These are phyloP conservation scores for Pichia thaimueangensis DNA, from an alignment of 805 yeast genomes.

Conservation along the genomic window DNA sequence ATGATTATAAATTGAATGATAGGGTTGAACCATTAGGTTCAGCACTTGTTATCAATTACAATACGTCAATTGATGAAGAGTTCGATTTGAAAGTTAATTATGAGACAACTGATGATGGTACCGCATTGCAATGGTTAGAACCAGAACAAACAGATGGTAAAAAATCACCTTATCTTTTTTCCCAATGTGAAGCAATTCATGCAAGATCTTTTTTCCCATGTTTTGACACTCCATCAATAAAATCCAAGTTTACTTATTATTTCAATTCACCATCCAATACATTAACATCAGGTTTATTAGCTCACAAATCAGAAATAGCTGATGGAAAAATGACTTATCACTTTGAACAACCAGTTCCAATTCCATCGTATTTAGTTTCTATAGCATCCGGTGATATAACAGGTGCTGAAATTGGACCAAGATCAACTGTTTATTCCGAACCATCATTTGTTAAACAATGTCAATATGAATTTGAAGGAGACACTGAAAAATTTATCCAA, in stretches of 20 bases:
- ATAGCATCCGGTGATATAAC: slow-evolving; percentile 78
- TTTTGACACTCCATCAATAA: slow-evolving; percentile 85
- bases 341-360: slow-evolving; percentile 73
- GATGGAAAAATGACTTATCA: slow-evolving; percentile 29
- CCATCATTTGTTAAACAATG: slow-evolving; percentile 62
- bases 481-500: slow-evolving; percentile 71
- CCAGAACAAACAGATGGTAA: slow-evolving; percentile 69
- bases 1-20: slow-evolving; percentile 31
- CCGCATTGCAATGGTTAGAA: slow-evolving; percentile 83
- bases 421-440: slow-evolving; percentile 78
- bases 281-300: slow-evolving; percentile 57
- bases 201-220: slow-evolving; percentile 85
- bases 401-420: slow-evolving; percentile 69
- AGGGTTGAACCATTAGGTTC: slow-evolving; percentile 56
- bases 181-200: slow-evolving; percentile 89
- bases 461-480: slow-evolving; percentile 72
- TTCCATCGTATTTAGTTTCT: slow-evolving; percentile 79
- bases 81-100: slow-evolving; percentile 41
- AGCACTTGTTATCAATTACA: slow-evolving; percentile 35
- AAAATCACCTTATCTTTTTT: slow-evolving; percentile 64
- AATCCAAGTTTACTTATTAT: slow-evolving; percentile 53
- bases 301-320: slow-evolving; percentile 19
- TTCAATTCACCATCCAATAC: slow-evolving; percentile 62
- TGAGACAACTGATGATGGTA: slow-evolving; percentile 65
- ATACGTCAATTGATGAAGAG: slow-evolving; percentile 10